A percentile compares a stretch with the other conserved stretches of the same genome.
Evolutionary conservation across 495 filamentous ascomycete genomes (phyloP).

Genomic region (Pyrenula massariospora): DNA sequence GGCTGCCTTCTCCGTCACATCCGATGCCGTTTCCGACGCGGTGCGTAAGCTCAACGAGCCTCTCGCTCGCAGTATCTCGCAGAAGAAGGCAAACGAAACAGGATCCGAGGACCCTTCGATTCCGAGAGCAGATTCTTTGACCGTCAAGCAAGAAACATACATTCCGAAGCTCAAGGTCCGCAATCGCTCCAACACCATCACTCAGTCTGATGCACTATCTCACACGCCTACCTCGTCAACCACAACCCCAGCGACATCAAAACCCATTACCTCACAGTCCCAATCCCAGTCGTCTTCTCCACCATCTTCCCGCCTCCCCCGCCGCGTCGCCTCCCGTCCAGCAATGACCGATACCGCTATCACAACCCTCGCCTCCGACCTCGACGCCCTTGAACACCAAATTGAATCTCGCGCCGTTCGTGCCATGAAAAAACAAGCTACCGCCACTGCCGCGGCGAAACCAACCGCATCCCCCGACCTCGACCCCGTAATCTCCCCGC

Average conservation of each 20-base stretch:
- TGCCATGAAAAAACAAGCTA: background rate
- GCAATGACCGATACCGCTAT: background rate
- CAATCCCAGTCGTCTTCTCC: background rate
- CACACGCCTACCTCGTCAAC: background rate
- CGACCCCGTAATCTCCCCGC: background rate
- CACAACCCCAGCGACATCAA: background rate
- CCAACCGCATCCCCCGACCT: background rate
- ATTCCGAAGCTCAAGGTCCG: background rate
- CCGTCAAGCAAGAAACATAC: background rate
- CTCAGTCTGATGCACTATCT: background rate
- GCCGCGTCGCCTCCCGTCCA: background rate
- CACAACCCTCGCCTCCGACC: background rate
- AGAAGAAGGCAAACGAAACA: background rate
- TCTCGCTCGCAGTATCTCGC: background rate
- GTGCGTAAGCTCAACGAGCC: background rate
- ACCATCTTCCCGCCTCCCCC: background rate
- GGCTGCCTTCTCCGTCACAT: background rate
- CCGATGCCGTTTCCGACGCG: background rate
- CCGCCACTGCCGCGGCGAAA: background rate
- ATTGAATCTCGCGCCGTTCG: background rate
- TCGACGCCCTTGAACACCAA: background rate
- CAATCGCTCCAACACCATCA: background rate
- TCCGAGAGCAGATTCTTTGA: background rate
- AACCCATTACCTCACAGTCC: background rate
- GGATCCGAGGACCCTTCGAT: background rate